These are phyloP conservation scores for Tilletia indica DNA, from an alignment of 1,284 basidiomycete species.

Conservation along the genomic window DNA sequence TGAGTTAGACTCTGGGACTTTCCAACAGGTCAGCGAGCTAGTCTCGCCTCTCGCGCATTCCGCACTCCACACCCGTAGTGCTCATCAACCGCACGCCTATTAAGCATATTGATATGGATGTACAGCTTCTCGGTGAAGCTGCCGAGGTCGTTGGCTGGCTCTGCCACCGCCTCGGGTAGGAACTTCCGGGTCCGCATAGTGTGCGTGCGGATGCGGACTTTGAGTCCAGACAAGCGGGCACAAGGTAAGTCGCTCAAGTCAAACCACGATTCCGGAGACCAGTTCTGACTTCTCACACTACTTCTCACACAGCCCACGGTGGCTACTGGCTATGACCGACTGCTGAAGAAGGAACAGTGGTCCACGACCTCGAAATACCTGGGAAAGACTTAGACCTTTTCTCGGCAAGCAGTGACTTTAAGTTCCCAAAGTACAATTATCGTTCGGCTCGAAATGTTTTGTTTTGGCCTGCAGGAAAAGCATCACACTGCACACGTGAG, in stretches of 20 bases:
- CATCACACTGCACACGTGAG: too few relatives aligned
- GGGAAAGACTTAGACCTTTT: too few relatives aligned
- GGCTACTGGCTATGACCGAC: conserved; percentile 13
- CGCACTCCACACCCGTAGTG: conserved; percentile 63
- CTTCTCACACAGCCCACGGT: neutral
- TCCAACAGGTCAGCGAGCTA: conserved; percentile 69
- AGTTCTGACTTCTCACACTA: too few relatives aligned
- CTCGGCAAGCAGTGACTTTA: too few relatives aligned
- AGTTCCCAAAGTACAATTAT: too few relatives aligned
- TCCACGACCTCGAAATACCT: neutral
- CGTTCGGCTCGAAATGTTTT: too few relatives aligned
- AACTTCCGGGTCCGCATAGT: conserved; percentile 60
- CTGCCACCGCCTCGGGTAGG: conserved; percentile 71
- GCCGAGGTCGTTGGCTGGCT: conserved; percentile 79
- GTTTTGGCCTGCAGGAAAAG: too few relatives aligned
- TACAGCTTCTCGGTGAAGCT: conserved; percentile 76
- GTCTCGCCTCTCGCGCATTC: conserved; percentile 39
- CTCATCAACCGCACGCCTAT: conserved; percentile 95
- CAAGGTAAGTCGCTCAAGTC: neutral
- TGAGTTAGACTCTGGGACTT: too few relatives aligned
- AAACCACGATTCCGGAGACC: neutral
- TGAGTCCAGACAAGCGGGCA: neutral
- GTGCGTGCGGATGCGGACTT: neutral
- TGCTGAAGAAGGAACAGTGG: neutral
- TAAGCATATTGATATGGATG: conserved; percentile 63